These are phyloP conservation scores for Alloteropsis angusta DNA, from an alignment of 202 grass and related monocot genomes.

Conservation along the genomic window DNA sequence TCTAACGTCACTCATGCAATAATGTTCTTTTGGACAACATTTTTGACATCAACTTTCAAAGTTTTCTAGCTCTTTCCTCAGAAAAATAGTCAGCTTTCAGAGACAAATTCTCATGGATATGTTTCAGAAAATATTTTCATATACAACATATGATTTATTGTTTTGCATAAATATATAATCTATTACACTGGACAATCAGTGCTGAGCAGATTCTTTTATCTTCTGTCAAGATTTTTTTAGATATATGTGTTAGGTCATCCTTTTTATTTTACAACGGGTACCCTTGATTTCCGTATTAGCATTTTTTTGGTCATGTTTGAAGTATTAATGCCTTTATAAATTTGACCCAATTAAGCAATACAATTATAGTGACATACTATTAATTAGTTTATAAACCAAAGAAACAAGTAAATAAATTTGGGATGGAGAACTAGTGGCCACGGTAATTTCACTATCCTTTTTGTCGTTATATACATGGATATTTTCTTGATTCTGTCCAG, in stretches of 20 bases:
- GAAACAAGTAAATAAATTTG: too few relatives aligned
- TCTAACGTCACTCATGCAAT: background rate
- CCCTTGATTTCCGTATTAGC: background rate
- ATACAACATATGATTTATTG: background rate
- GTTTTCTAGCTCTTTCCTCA: too few relatives aligned
- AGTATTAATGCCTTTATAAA: background rate
- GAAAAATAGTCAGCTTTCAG: too few relatives aligned
- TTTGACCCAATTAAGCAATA: background rate
- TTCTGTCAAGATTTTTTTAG: background rate
- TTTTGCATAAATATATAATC: background rate
- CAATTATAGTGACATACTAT: too few relatives aligned
- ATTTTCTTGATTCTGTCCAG: background rate
- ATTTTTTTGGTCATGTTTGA: background rate
- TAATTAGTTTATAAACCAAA: too few relatives aligned
- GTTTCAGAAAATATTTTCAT: background rate
- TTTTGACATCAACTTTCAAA: background rate
- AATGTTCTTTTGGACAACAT: background rate
- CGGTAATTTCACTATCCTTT: background rate
- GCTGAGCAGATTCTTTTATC: background rate
- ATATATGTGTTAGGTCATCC: too few relatives aligned
- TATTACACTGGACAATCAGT: background rate
- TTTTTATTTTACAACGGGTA: background rate
- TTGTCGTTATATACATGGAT: background rate
- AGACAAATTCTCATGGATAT: background rate
- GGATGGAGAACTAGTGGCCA: too few relatives aligned